phyloP scores from a whole-genome alignment of 805 yeast species.

The Cephaloascus albidus region DNA sequence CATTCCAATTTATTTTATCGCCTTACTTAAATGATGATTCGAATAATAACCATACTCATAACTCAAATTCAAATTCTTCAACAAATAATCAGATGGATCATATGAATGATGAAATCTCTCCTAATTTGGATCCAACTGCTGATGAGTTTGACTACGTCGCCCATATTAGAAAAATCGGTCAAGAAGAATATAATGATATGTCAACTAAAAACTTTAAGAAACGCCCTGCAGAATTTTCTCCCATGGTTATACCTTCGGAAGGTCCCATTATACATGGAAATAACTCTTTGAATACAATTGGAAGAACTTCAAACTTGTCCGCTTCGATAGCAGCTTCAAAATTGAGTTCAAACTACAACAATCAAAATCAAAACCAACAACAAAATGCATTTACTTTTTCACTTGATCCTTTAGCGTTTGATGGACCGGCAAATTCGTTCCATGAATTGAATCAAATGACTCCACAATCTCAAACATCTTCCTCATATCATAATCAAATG shows the following conservation, averaged over 20 bases:
- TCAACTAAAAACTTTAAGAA: slow-evolving; percentile 5
- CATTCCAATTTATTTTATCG: neutral
- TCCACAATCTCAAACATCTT: neutral
- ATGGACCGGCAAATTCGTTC: slow-evolving; percentile 21
- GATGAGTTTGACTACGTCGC: slow-evolving; percentile 59
- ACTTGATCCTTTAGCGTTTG: slow-evolving; percentile 39
- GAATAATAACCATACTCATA: too few species aligned
- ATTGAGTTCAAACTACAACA: neutral
- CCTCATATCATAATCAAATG: neutral
- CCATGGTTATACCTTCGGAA: slow-evolving; percentile 5
- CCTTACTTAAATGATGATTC: neutral
- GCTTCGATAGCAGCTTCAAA: neutral
- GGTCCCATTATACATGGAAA: too few species aligned
- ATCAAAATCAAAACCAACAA: too few species aligned
- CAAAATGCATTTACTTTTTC: slow-evolving; percentile 14
- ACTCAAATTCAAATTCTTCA: too few species aligned
- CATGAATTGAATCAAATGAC: neutral
- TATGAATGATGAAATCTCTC: slow-evolving; percentile 1
- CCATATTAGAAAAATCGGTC: slow-evolving; percentile 49
- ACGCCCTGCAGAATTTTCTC: slow-evolving; percentile 15
- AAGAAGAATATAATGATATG: slow-evolving; percentile 15
- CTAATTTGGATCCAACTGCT: slow-evolving; percentile 29
- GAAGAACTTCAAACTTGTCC: neutral
- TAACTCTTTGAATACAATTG: neutral
- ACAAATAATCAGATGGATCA: too few species aligned